Percentiles rank a stretch among this genome's conserved stretches.
phyloP scores from a whole-genome alignment of 106 monocot species.

The Amphibolis antarctica region DNA sequence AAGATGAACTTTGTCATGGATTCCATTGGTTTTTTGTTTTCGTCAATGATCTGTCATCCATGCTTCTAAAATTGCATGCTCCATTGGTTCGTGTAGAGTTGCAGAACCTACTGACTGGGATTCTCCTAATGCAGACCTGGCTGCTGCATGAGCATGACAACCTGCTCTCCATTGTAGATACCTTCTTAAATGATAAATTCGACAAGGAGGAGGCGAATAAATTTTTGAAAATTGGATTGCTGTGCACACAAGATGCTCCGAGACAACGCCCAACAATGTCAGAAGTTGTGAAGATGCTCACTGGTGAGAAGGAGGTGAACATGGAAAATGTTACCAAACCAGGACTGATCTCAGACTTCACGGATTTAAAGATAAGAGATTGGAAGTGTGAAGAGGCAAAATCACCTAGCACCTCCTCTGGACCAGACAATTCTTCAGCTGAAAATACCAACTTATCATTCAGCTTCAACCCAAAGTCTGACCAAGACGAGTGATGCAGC shows the following conservation, averaged over 20 bases:
- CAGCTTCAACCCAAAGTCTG: neutral
- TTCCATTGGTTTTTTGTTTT: neutral
- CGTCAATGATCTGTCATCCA: neutral
- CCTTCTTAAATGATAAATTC: slow-evolving; percentile 10
- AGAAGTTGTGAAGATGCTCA: slow-evolving; percentile 11
- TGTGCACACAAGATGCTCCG: slow-evolving; percentile 23
- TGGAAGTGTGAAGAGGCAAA: neutral
- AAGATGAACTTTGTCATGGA: too few species aligned
- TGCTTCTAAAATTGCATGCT: neutral
- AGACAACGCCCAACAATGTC: slow-evolving; percentile 21
- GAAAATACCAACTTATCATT: slow-evolving; percentile 4
- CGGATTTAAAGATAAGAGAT: slow-evolving; percentile 13
- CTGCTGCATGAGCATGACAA: slow-evolving; percentile 5
- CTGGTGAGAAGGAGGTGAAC: slow-evolving; percentile 10
- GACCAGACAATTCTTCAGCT: neutral
- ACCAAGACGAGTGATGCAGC: slow-evolving; percentile 4
- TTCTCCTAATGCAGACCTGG: slow-evolving; percentile 20
- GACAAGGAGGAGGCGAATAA: slow-evolving; percentile 10
- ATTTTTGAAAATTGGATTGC: slow-evolving; percentile 13
- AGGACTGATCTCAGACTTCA: slow-evolving; percentile 12
- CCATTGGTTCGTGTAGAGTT: neutral
- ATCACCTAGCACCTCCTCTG: neutral
- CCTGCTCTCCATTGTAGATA: slow-evolving; percentile 7
- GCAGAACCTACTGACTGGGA: neutral
- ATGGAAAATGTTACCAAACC: slow-evolving; percentile 10